phyloP scores from a whole-genome alignment of 2,329 filamentous ascomycete genomes.

The Monosporascus sp. region DNA sequence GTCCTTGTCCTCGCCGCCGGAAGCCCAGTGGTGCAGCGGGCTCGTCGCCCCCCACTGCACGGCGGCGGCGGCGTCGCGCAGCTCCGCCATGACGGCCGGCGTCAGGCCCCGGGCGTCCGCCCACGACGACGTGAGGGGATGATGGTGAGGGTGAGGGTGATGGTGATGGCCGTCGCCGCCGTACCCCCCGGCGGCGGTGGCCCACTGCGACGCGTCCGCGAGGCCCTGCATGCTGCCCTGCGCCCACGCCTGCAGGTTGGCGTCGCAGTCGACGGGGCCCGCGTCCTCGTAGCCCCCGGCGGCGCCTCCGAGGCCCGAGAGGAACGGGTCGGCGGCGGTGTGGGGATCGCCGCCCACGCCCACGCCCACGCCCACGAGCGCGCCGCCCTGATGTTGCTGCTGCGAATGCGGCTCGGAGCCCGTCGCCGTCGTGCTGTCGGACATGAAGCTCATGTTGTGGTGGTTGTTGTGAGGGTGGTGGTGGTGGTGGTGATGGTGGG shows the following conservation, averaged over 20 bases:
- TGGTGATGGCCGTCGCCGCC: neutral
- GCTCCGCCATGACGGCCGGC: neutral
- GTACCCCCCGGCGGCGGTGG: neutral
- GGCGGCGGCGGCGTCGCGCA: neutral
- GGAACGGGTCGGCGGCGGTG: conserved; percentile 20
- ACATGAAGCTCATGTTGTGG: conserved; percentile 33
- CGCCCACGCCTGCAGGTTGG: conserved; percentile 8
- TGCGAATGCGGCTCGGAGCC: conserved; percentile 20
- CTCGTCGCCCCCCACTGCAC: neutral
- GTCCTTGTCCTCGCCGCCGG: neutral
- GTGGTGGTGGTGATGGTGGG: neutral
- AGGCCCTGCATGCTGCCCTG: neutral
- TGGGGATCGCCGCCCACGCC: conserved; percentile 2
- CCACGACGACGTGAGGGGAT: neutral
- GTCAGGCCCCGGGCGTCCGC: neutral
- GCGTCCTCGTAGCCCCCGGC: conserved; percentile 10
- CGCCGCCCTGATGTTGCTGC: conserved; percentile 18
- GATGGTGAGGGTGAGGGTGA: neutral
- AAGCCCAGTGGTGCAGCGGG: neutral
- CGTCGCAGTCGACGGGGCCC: conserved; percentile 4
- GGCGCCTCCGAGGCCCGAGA: conserved; percentile 22
- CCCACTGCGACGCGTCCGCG: neutral
- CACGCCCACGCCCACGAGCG: no score
- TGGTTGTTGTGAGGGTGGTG: neutral
- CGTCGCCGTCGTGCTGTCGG: conserved; percentile 15